Conservation (phyloP, 1,139 yeast species). For the Debaryomyces udenii region DNA sequence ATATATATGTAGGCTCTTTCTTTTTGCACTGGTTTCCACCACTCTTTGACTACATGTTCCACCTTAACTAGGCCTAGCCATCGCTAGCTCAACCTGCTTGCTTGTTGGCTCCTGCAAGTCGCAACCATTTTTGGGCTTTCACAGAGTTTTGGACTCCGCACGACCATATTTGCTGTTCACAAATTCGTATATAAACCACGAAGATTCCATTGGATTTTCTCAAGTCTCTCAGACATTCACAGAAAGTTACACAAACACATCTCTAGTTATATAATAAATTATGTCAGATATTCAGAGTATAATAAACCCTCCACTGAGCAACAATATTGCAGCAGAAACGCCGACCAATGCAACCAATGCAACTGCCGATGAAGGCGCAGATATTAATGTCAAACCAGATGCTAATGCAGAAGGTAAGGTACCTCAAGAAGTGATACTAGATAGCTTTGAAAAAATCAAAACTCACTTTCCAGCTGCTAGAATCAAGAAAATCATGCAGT, state of each 20-base stretch:
- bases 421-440: constrained; percentile 34
- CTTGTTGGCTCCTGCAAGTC: not conserved
- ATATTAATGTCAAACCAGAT: too few species aligned
- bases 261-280: constrained; percentile 1
- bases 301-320: constrained; percentile 14
- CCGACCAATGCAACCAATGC: not conserved
- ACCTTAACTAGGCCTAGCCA: too few species aligned
- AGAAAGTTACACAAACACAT: not conserved
- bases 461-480: constrained; percentile 98
- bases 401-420: constrained; percentile 15
- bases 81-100: too few species aligned
- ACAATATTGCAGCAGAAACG: not conserved
- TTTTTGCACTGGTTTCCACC: too few species aligned
- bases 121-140: too few species aligned
- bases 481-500: constrained; percentile 94
- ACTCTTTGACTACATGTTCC: too few species aligned
- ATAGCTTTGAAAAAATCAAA: constrained; percentile 60
- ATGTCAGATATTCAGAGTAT: constrained; percentile 18
- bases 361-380: not conserved
- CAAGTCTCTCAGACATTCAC: too few species aligned
- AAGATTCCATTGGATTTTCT: constrained; percentile 5
- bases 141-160: not conserved
- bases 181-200: constrained; percentile 7
- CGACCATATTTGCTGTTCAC: constrained; percentile 1
- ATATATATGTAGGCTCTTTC: too few species aligned